Base-by-base conservation (phyloP, 2,329 filamentous ascomycete genomes). In the Elsinoe arachidis region DNA sequence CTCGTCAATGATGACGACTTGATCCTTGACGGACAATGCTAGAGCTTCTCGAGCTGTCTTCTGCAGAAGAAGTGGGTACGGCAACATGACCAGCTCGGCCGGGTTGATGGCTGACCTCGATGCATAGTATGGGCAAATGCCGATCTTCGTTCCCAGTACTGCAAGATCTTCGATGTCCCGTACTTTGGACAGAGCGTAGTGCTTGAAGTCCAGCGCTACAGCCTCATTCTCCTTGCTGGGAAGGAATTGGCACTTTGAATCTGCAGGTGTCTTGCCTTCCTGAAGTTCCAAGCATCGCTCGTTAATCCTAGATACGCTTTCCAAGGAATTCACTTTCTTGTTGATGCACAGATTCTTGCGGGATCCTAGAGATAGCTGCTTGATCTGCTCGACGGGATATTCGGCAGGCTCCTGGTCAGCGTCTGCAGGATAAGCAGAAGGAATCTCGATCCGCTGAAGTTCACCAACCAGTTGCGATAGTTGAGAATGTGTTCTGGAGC, bases 121-220 rank as follows among this genome's bases (percentile, higher is more conserved):
- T n/a, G 92, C 91, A 71, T 99, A 99, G 70, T 99, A 99, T 0
- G 93, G 92, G 68, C 93, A 99, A 4, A 97, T 81, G 0, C 85
- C 82, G 33, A 96, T 76, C 52, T 85, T 81, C 65, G 85, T 88
- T 3, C 93, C 93, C 1, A 97, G 75, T 12, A 77, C 76, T 17
- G 86, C 85, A 38, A 97, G 77, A 65, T 99, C 93, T 69, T 99
- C 93, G 57, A 99, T 97, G 66, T 99, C 93, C 2, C 88, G 86
- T 6, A 99, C 80, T 0, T 82, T 90, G 0, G 93, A 90, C 35
- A 97, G 75, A 1, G 88, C 82, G 62, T 88, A 83, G 67, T 97
- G 92, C 15, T 91, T 84, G 63, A 99, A 97, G 52, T 88, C 82
- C 56, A 90, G 82, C 0, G 89, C 82, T 23, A 87, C 74, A 3